A percentile compares a stretch with the other conserved stretches of the same genome.
These are phyloP conservation scores for Ophiostoma angusticollis DNA, from an alignment of 2,329 filamentous ascomycete genomes.

Conservation along the genomic window DNA sequence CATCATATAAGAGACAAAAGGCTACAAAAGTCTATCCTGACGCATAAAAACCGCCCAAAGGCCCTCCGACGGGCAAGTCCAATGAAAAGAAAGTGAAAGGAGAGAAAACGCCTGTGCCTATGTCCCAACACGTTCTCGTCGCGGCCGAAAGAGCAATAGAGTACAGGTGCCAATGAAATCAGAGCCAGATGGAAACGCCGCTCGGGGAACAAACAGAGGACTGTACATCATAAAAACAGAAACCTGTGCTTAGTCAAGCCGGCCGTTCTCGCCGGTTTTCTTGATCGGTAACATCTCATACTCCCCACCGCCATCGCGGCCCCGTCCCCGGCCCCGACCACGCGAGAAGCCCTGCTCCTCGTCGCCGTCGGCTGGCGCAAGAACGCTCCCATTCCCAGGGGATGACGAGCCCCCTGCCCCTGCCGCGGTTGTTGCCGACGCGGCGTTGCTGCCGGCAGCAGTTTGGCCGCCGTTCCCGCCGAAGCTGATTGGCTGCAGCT, in stretches of 20 bases:
- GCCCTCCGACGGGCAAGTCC: too few relatives aligned
- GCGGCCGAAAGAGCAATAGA: background rate
- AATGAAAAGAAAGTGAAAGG: background rate
- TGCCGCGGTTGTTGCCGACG: constrained; percentile 10
- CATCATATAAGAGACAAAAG: too few relatives aligned
- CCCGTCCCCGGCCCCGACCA: constrained; percentile 38
- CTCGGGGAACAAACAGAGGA: background rate
- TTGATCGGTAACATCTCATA: constrained; percentile 55
- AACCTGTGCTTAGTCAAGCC: constrained; percentile 1
- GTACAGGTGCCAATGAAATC: too few relatives aligned
- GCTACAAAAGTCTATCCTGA: too few relatives aligned
- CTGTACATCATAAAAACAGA: background rate
- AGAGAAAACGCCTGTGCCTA: background rate
- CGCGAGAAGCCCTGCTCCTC: constrained; percentile 38
- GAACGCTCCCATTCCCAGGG: too few relatives aligned
- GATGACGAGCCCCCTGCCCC: constrained; percentile 9
- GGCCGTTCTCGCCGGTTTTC: constrained; percentile 7
- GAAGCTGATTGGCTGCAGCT: constrained; percentile 79
- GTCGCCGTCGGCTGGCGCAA: constrained; percentile 19
- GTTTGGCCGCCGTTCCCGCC: constrained; percentile 40
- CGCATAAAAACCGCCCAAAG: too few relatives aligned
- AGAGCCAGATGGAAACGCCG: background rate
- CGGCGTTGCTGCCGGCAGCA: constrained; percentile 11
- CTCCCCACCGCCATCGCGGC: constrained; percentile 41
- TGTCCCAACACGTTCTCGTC: background rate